Base-by-base conservation (phyloP, 2,329 filamentous ascomycete species). In the Apiospora pterosperma region DNA sequence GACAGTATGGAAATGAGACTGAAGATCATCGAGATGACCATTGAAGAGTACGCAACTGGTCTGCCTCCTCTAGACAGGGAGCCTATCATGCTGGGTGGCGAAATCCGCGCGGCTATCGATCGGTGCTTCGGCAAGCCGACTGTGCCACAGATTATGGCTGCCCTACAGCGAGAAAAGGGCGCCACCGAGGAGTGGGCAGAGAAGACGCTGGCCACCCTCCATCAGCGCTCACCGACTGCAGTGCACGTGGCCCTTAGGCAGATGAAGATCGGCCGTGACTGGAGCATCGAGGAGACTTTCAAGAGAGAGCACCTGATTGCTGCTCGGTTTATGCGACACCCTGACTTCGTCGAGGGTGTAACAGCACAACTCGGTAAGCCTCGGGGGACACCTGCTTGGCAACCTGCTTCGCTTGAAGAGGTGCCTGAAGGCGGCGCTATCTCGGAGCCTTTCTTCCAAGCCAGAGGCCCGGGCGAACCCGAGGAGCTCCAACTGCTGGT, bases 261-360 rank as follows among this genome's bases (percentile, higher is more conserved):
- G 81, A 91, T 98, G 87, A 90, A 89, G 69, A 78, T 91, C 60
- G 93, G 92, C 66, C 80, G 81, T 70, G 75, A 82, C 38, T 98
- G 96, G 96, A 84, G 85, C 68, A 97, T 99, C 72, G 81, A 85
- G 19, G 86, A 97, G 78, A 89, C 95, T 0, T 99, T 98, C 84
- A 83, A 89, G 74, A 88, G 88, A 68, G 96, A 99, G 81, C 87
- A 96, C 78, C 85, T 90, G 74, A 93, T 99, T 66, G 93, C 95
- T 2, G 82, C 85, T 65, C 87, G 88, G 68, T 98, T 99, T 82
- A 98, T 99, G 95, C 84, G 85, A 64, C 90, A 96, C 76, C 91
- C 88, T 5, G 96, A 99, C 78, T 99, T 99, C 74, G 89, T 89
- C 52, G 92, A 97, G 79, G 96, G 96, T 63, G 95, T 99, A n/a